phyloP scores from a whole-genome alignment of 352 stramenopile species.

The Pythium insidiosum region DNA sequence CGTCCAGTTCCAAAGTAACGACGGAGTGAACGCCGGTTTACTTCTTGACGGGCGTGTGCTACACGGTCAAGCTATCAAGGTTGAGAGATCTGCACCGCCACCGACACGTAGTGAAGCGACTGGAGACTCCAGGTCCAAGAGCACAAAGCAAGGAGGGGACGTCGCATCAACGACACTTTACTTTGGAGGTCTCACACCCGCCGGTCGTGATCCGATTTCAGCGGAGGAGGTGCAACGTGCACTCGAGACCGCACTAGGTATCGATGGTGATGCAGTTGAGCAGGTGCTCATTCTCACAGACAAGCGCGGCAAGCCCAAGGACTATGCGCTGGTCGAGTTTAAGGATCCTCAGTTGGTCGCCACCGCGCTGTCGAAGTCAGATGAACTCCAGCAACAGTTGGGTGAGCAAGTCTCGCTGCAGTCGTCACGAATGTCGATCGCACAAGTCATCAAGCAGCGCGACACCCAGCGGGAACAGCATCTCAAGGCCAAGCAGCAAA shows the following conservation, averaged over 20 bases:
- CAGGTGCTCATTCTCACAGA: conserved; percentile 49
- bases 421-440: conserved; percentile 51
- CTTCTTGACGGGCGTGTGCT: conserved; percentile 21
- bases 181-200: conserved; percentile 30
- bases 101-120: neutral
- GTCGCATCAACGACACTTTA: conserved; percentile 33
- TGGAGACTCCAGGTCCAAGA: conserved; percentile 10
- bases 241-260: conserved; percentile 31
- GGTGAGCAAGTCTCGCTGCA: conserved; percentile 47
- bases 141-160: neutral
- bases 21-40: conserved; percentile 27
- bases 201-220: conserved; percentile 16
- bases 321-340: conserved; percentile 58
- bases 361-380: conserved; percentile 20
- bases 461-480: conserved; percentile 34
- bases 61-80: conserved; percentile 29
- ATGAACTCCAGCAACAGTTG: conserved; percentile 25
- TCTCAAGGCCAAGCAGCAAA: conserved; percentile 20
- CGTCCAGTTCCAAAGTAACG: conserved; percentile 46
- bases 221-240: conserved; percentile 27
- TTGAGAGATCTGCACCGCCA: conserved; percentile 44
- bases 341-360: conserved; percentile 19
- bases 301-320: conserved; percentile 48
- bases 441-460: conserved; percentile 43
- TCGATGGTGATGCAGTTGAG: conserved; percentile 18